Conservation (phyloP, 768 basidiomycete genomes). For the Erythrobasidium yunnanense region DNA sequence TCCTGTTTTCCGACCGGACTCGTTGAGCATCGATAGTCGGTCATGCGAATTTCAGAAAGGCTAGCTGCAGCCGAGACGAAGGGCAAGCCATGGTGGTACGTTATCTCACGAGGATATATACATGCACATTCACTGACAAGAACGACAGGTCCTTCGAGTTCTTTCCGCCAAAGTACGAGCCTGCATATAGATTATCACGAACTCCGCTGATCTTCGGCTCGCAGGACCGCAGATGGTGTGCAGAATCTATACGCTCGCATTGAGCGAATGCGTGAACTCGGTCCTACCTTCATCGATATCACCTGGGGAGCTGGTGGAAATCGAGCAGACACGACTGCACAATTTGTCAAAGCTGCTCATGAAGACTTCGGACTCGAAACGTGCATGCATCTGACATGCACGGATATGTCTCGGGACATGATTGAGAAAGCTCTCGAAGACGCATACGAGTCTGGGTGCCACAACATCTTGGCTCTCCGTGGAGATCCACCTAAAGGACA, state of each 20-base stretch:
- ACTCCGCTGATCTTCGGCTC: not conserved
- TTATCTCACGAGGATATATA: not conserved
- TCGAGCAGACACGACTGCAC: conserved; percentile 75
- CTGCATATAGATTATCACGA: not conserved
- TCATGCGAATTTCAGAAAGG: not conserved
- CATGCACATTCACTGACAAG: too few relatives aligned
- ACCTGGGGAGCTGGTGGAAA: conserved; percentile 98
- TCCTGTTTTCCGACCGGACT: not conserved
- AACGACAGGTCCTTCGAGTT: conserved; percentile 79
- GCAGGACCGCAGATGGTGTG: conserved; percentile 51
- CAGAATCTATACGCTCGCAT: conserved; percentile 97
- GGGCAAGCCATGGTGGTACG: conserved; percentile 82
- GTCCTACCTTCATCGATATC: conserved; percentile 81
- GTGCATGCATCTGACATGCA: conserved; percentile 98
- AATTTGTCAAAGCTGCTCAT: conserved; percentile 69
- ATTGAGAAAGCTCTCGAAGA: conserved; percentile 71
- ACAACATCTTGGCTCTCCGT: conserved; percentile 81
- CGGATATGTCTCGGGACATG: conserved; percentile 93
- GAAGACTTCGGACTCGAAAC: conserved; percentile 77
- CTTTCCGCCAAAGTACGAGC: conserved; percentile 63
- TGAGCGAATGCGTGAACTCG: conserved; percentile 88
- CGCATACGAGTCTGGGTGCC: conserved; percentile 69
- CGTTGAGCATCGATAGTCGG: not conserved
- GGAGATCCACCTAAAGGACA: conserved; percentile 90
- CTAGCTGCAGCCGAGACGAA: conserved; percentile 55